Base-by-base conservation (phyloP, 2,329 filamentous ascomycete species). In the Trichophyton mentagrophytes region DNA sequence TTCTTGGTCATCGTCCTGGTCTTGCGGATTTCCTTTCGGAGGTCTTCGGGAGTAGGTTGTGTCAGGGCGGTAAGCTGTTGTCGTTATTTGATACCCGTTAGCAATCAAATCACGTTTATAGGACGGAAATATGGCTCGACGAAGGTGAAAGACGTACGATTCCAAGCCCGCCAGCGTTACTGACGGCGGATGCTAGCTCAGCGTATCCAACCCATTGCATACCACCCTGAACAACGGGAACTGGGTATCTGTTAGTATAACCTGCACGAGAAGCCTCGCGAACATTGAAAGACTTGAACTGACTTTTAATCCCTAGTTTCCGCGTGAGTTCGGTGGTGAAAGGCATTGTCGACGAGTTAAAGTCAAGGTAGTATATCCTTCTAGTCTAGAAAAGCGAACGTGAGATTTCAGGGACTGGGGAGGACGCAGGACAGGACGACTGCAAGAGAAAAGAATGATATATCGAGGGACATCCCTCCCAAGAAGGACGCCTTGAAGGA, bases 21-120 rank as follows among this genome's bases (percentile, higher is more conserved):
- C 77, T 84, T 86, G 65, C 83, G 86, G 76, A 99, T 99, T 78
- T 99, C 93, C 71, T 89, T 88, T 74, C 92, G 90, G 61, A 99
- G 85, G 71, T 89, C 90, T 74, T 90, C 89, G 56, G 93, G 92
- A 15, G 88, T 87, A 38, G 93, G 89, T 82, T 95, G 95, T 60
- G 95, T 97, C 70, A 97, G 76, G 11, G 79, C 79, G 25, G 79
- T 81, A 47, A 79, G 73, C 77, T 78, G 60, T 36, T 33, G 30
- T 9, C 9, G 11, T 25, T 27, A 42, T 25, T 30, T 13, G 20
- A 25, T 44, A 58, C n/a, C 9, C 13, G 38, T 25, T 15, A 25
- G 33, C 13, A 25, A 8, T 25, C 25, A 6, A 42, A 20, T 1
- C 20, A 22, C 44, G 11, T 27, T 51, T 25, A 27, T 2, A 30